Evolutionary conservation across 176 grass and related monocot species (phyloP), one percentile per base, ranked within the genome.

Genomic region (Carex myosuroides): DNA sequence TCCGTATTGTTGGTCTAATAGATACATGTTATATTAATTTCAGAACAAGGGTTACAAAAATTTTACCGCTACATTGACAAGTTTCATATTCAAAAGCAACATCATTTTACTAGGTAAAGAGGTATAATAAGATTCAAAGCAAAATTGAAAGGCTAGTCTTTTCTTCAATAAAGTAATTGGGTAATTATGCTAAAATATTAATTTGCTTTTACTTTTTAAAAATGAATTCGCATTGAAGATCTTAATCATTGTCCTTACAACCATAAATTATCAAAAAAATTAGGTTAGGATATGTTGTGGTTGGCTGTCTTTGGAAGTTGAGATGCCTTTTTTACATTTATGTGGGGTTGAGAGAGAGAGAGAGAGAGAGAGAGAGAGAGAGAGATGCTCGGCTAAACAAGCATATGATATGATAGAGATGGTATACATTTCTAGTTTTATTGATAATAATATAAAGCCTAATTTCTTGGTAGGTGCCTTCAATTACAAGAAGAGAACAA

Each of bases 291-390:
- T 78, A 33, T 57, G 7, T 78, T 81, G 12, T 81, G 35, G 12
- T 81, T 81, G 81, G 64, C 73, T 83, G 32, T 29, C 44, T 83
- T 83, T 53, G 81, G 81, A 65, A 26, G 81, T 69, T 83, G 62
- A 83, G 60, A 83, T 69, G 60, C 81, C 81, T 26, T 82, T 82
- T 67, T 60, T 83, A 68, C 42, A 85, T 75, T 85, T 59, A 61
- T 71, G 79, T 61, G 70, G 55, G 66, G 68, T 85, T 55, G 76
- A 57, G 14, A 80, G 64, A 84, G 83, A 85, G 53, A 85, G 66
- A 76, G 76, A 57, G 14, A n/a, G n/a, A n/a, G 76, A 57, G 14
- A 80, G 64, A 84, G 83, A 85, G 53, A 80, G 64, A 84, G 83
- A 85, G 53, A 85, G 66, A 85, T 71, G 83, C 35, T 30, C 6